A percentile compares a stretch with the other conserved stretches of the same genome.
Evolutionary conservation across 805 yeast genomes (phyloP).

Genomic region (Yarrowia sp.): DNA sequence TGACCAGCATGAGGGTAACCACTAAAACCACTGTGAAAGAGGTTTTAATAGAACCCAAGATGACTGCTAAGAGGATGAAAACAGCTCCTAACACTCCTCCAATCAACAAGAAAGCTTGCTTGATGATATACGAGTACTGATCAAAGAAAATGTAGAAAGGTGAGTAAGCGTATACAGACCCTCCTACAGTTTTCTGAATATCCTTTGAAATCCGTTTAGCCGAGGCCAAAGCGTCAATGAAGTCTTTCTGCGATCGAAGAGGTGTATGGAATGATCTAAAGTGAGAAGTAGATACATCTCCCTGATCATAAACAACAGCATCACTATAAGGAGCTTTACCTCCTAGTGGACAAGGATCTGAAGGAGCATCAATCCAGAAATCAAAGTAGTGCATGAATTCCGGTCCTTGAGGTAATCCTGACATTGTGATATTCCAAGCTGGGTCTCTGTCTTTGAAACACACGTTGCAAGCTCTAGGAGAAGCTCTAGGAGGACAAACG

Average conservation of each 20-base stretch:
- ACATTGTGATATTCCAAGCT: constrained; percentile 69
- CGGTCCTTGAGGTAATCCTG: constrained; percentile 74
- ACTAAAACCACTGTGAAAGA: constrained; percentile 57
- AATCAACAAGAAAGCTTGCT: constrained; percentile 56
- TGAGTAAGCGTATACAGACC: constrained; percentile 81
- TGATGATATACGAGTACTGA: constrained; percentile 69
- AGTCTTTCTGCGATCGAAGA: constrained; percentile 77
- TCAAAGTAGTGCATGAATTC: constrained; percentile 70
- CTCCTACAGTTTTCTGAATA: constrained; percentile 34
- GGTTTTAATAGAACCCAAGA: constrained; percentile 66
- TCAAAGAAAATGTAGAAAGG: constrained; percentile 92
- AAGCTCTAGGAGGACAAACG: constrained; percentile 64
- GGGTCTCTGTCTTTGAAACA: constrained; percentile 63
- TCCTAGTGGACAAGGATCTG: constrained; percentile 91
- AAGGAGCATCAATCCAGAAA: constrained; percentile 79
- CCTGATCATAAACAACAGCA: constrained; percentile 50
- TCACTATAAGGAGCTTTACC: constrained; percentile 88
- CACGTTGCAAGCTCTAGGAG: constrained; percentile 67
- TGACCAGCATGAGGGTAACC: constrained; percentile 61
- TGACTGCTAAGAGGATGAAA: constrained; percentile 50
- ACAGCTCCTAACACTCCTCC: constrained; percentile 51
- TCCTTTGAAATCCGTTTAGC: constrained; percentile 66
- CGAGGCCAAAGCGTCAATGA: constrained; percentile 72
- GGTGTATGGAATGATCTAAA: constrained; percentile 81
- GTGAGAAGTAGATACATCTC: constrained; percentile 53